Percentiles rank a stretch among this genome's conserved stretches.
These are phyloP conservation scores for Xylaria intraflava DNA, from an alignment of 495 filamentous ascomycete genomes.

Conservation along the genomic window DNA sequence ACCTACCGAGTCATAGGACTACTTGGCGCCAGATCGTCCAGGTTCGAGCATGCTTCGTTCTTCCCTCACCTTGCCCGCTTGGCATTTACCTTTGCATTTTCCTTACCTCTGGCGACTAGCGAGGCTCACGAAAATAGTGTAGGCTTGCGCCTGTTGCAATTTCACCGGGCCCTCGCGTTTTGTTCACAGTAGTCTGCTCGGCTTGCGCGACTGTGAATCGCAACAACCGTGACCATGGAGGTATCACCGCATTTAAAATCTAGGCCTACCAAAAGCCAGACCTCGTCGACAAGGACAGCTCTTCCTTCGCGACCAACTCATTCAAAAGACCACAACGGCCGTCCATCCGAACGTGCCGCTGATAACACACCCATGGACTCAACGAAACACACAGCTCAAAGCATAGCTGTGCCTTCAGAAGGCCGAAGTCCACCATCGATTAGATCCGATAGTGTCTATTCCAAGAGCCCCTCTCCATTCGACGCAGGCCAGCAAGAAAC, in stretches of 20 bases:
- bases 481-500: constrained; percentile 20
- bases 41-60: not conserved
- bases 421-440: constrained; percentile 23
- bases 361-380: constrained; percentile 17
- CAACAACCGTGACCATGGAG: constrained; percentile 21
- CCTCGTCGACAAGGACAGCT: constrained; percentile 21
- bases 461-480: constrained; percentile 29
- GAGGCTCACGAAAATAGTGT: not conserved
- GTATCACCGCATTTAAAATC: constrained; percentile 16
- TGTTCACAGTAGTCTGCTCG: not conserved
- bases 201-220: not conserved
- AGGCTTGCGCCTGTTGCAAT: not conserved
- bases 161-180: not conserved
- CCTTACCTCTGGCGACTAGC: not conserved
- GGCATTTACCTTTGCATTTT: not conserved
- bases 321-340: constrained; percentile 20
- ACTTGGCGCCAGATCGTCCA: constrained; percentile 1
- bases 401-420: constrained; percentile 23
- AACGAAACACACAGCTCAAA: constrained; percentile 22
- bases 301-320: constrained; percentile 24
- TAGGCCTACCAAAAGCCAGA: constrained; percentile 17
- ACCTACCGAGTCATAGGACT: not conserved
- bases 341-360: constrained; percentile 19
- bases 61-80: not conserved
- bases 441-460: constrained; percentile 24